Evolutionary conservation across 257 asterid genomes (phyloP).

Genomic region (Euphrasia confusa): DNA sequence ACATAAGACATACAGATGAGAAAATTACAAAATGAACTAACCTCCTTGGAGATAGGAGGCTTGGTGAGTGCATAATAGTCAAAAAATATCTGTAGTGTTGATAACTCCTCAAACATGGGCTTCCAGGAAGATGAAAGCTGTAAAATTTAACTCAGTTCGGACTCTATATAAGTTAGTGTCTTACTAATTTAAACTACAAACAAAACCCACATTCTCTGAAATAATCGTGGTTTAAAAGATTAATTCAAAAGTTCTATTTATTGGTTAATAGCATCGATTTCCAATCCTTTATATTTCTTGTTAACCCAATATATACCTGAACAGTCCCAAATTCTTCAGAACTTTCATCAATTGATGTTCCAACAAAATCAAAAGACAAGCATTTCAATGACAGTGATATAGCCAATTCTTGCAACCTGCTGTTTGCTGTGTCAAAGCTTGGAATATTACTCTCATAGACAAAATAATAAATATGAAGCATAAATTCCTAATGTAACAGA

Average conservation of each 20-base stretch:
- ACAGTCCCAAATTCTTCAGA: slow-evolving; percentile 97
- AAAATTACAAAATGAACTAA: slow-evolving; percentile 25
- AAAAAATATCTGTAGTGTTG: slow-evolving; percentile 85
- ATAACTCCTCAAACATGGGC: slow-evolving; percentile 68
- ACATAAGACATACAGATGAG: slow-evolving; percentile 15
- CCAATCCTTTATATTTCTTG: slow-evolving; percentile 11
- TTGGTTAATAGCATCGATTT: slow-evolving; percentile 9
- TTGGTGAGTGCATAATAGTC: slow-evolving; percentile 78
- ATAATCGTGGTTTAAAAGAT: slow-evolving; percentile 13
- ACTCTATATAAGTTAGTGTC: slow-evolving; percentile 2
- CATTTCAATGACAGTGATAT: slow-evolving; percentile 83
- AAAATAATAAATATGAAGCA: slow-evolving; percentile 2
- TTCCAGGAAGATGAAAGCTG: slow-evolving; percentile 95
- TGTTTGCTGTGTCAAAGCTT: slow-evolving; percentile 34
- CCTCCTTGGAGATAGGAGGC: slow-evolving; percentile 94
- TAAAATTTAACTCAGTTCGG: slow-evolving; percentile 24
- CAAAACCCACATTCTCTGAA: slow-evolving; percentile 14
- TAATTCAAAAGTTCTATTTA: background rate
- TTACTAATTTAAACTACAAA: background rate
- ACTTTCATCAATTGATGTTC: slow-evolving; percentile 92
- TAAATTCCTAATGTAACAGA: slow-evolving; percentile 16
- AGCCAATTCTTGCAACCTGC: slow-evolving; percentile 87
- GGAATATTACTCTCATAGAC: slow-evolving; percentile 18
- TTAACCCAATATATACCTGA: slow-evolving; percentile 51
- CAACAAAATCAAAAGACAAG: slow-evolving; percentile 91